Percentiles rank a stretch among this genome's conserved stretches.
phyloP scores from a whole-genome alignment of 345 rosid species.

The Xanthoceras sorbifolium region DNA sequence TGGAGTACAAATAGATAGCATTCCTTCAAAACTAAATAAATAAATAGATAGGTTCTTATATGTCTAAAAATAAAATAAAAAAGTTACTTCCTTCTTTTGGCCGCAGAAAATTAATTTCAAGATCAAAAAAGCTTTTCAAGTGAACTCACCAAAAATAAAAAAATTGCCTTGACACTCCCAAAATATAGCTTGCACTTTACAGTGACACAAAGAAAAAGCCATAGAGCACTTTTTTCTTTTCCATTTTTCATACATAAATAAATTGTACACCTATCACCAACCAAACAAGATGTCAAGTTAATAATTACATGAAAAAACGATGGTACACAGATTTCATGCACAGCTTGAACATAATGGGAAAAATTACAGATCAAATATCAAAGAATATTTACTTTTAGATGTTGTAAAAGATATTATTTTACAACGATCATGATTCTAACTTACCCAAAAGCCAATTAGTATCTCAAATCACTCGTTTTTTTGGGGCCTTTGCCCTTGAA shows the following conservation, averaged over 20 bases:
- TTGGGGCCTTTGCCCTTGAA: conserved; percentile 30
- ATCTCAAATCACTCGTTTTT: conserved; percentile 34
- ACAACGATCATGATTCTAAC: conserved; percentile 36
- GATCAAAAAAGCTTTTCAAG: not conserved
- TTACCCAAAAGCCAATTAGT: conserved; percentile 30
- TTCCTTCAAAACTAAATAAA: too few species aligned
- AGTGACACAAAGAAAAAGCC: not conserved
- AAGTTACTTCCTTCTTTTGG: too few species aligned
- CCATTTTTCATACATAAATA: not conserved
- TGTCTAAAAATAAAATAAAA: too few species aligned
- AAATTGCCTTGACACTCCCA: not conserved
- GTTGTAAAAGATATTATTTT: conserved; percentile 32
- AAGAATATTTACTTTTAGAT: conserved; percentile 45
- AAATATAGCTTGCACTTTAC: not conserved
- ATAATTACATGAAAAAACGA: conserved; percentile 21
- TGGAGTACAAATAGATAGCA: too few species aligned
- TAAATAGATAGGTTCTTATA: too few species aligned
- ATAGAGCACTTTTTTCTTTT: not conserved
- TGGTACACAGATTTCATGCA: conserved; percentile 23
- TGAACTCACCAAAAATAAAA: not conserved
- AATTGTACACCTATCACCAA: conserved; percentile 14
- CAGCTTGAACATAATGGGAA: conserved; percentile 12
- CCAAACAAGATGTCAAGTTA: conserved; percentile 9
- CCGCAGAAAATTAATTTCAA: not conserved
- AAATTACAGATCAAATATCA: conserved; percentile 28